A percentile compares a stretch with the other conserved stretches of the same genome.
These are phyloP conservation scores for Emericellopsis cladophorae DNA, from an alignment of 2,329 filamentous ascomycete species.

Conservation along the genomic window DNA sequence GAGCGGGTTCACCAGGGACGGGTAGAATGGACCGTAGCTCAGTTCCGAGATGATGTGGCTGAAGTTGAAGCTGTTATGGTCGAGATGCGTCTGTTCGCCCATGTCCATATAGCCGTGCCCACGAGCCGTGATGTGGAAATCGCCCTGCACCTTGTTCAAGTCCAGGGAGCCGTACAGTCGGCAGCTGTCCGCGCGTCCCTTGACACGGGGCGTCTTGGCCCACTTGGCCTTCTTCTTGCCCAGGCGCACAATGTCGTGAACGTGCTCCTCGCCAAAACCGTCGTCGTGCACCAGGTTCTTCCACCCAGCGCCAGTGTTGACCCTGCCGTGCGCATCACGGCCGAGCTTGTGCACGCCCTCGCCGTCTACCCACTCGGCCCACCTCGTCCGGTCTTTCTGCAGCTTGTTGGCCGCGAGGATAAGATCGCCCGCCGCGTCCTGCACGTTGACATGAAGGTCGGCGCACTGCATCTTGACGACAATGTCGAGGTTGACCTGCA, in stretches of 20 bases:
- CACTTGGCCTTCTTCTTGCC: slow-evolving; percentile 51
- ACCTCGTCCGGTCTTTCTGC: slow-evolving; percentile 64
- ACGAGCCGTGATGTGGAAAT: slow-evolving; percentile 93
- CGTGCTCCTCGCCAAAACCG: slow-evolving; percentile 67
- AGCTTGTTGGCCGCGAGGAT: slow-evolving; percentile 72
- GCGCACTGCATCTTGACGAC: slow-evolving; percentile 79
- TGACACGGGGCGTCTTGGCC: slow-evolving; percentile 62
- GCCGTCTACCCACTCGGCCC: slow-evolving; percentile 67
- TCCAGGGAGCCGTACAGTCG: slow-evolving; percentile 82
- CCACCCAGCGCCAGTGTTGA: slow-evolving; percentile 45
- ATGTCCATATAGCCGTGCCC: slow-evolving; percentile 88
- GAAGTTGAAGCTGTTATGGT: slow-evolving; percentile 87
- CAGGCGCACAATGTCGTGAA: slow-evolving; percentile 79
- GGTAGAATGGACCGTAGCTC: slow-evolving; percentile 95
- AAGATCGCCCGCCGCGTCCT: slow-evolving; percentile 85
- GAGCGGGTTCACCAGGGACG: slow-evolving; percentile 83
- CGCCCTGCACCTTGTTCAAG: slow-evolving; percentile 92
- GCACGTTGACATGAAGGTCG: slow-evolving; percentile 90
- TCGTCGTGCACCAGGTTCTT: slow-evolving; percentile 35
- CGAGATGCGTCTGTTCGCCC: slow-evolving; percentile 55
- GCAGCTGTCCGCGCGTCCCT: slow-evolving; percentile 56
- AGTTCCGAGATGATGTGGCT: slow-evolving; percentile 92
- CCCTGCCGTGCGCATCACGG: slow-evolving; percentile 37
- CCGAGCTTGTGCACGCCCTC: slow-evolving; percentile 53
- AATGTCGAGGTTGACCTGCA: slow-evolving; percentile 95